phyloP scores from a whole-genome alignment of 1,284 basidiomycete genomes.

The Cerrena zonata region DNA sequence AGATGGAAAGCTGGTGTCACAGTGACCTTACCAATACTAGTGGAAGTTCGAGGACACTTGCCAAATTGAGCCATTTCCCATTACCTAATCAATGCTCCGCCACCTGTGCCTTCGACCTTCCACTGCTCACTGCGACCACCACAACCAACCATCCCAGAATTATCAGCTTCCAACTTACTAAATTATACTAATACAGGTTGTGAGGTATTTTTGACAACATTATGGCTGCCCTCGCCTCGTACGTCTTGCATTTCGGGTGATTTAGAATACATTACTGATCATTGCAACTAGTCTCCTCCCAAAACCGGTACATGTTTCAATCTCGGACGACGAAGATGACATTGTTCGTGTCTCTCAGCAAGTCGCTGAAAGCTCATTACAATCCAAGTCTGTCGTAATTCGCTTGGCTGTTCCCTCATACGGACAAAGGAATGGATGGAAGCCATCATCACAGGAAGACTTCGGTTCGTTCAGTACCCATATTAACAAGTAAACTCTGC shows the following conservation, averaged over 20 bases:
- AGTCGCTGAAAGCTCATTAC: slow-evolving; percentile 17
- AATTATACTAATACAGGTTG: too few relatives aligned
- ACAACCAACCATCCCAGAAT: too few relatives aligned
- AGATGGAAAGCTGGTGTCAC: too few relatives aligned
- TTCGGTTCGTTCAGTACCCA: slow-evolving; percentile 54
- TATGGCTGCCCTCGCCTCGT: slow-evolving; percentile 36
- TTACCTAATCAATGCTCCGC: too few relatives aligned
- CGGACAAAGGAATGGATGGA: slow-evolving; percentile 83
- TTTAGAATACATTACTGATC: not conserved
- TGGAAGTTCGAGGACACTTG: too few relatives aligned
- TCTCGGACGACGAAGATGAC: slow-evolving; percentile 59
- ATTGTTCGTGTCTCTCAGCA: slow-evolving; percentile 20
- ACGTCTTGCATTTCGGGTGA: slow-evolving; percentile 15
- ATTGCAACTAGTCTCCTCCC: slow-evolving; percentile 52
- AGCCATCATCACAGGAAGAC: slow-evolving; percentile 75
- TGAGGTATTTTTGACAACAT: too few relatives aligned
- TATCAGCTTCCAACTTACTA: too few relatives aligned
- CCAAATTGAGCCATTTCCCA: too few relatives aligned
- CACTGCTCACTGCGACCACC: too few relatives aligned
- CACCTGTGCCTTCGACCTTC: too few relatives aligned
- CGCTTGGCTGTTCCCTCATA: slow-evolving; percentile 69
- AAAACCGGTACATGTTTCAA: slow-evolving; percentile 50
- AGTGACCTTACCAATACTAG: too few relatives aligned
- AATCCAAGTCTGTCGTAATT: slow-evolving; percentile 42
- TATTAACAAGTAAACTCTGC: not conserved